Conservation (phyloP, 1,284 basidiomycete genomes). For the Trichosporon coremiiforme region DNA sequence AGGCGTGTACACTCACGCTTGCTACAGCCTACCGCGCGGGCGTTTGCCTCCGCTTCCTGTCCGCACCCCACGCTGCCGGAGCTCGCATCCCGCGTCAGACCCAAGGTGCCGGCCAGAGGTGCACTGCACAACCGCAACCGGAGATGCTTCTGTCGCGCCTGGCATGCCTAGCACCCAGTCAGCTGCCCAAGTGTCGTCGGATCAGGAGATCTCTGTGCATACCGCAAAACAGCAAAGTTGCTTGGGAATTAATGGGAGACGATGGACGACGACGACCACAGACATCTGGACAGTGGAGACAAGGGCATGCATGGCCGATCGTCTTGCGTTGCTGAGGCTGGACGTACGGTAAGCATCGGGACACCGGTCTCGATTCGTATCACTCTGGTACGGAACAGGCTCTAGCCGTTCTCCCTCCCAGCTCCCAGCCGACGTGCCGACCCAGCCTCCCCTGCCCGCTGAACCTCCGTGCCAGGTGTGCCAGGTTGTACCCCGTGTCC, state of each 20-base stretch:
- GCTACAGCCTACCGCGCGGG: background rate
- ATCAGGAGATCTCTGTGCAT: background rate
- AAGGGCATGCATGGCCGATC: background rate
- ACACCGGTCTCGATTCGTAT: background rate
- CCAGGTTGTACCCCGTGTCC: too few species aligned
- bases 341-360: background rate
- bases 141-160: slow-evolving; percentile 1
- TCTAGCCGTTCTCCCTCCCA: background rate
- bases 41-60: background rate
- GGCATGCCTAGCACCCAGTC: background rate
- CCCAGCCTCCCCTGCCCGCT: too few species aligned
- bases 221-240: background rate
- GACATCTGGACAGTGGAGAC: background rate
- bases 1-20: background rate
- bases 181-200: background rate
- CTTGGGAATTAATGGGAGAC: background rate
- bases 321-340: background rate
- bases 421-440: too few species aligned
- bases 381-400: background rate
- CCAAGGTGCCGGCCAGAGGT: too few species aligned
- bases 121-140: background rate
- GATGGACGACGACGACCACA: background rate
- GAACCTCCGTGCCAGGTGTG: too few species aligned
- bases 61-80: background rate
- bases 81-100: background rate